Evolutionary conservation across 805 yeast genomes (phyloP), one percentile per base, ranked within the genome.

Genomic region (Cyberlindnera meyerae): DNA sequence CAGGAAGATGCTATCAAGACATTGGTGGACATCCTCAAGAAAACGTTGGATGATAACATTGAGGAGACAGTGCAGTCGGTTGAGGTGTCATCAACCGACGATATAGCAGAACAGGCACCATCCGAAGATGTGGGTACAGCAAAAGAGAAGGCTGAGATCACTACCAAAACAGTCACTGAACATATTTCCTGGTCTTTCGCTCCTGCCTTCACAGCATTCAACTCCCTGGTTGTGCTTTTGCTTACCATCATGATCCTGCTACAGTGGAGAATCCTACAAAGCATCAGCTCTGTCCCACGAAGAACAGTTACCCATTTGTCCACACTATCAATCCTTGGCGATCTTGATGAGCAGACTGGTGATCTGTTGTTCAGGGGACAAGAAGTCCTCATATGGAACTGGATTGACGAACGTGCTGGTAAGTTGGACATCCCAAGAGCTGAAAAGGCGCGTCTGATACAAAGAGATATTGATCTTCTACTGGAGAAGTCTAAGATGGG

Each of bases 1-100:
- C 97, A 88, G 57, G 65, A 70, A 31, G 70, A 75, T 5, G 79
- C 79, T 4, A 73, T 83, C 11, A 68, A 66, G 33, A 72, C 68
- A 9, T 59, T 83, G 36, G 37, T 60, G 1, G 45, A 49, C 11
- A 36, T 58, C 5, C 18, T 65, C 5, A 29, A 48, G n/a, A 46
- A 50, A 11, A 51, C 49, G 11, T 44, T 64, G 3, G 45, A 45
- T 3, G 48, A 52, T 6, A 49, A 52, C 15, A 37, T 45, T 3
- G 36, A 40, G 22, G 22, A 20, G 22, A 20, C 22, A 8, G 22
- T 20, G 9, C 22, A 20, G 22, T 7, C 22, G 7, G 22, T 20
- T 20, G 9, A n/a, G n/a, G n/a, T n/a, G n/a, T n/a, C n/a, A n/a
- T n/a, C n/a, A n/a, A n/a, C n/a, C n/a, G n/a, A n/a, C n/a, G n/a